A percentile compares a stretch with the other conserved stretches of the same genome.
Evolutionary conservation across 805 yeast species (phyloP).

Genomic region (Yamadazyma philogaea): DNA sequence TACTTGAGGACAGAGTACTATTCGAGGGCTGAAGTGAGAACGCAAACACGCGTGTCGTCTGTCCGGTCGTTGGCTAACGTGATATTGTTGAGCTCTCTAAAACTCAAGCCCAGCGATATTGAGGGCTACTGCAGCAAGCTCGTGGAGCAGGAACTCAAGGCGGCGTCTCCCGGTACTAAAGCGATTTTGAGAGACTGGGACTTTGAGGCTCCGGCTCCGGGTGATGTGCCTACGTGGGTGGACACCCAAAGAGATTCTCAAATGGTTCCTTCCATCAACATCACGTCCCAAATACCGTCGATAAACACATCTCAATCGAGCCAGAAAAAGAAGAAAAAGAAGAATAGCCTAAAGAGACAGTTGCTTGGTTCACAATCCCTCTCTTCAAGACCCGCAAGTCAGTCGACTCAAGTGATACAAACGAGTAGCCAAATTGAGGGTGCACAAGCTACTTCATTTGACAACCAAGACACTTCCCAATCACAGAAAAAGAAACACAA

Average conservation of each 20-base stretch:
- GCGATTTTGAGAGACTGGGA: conserved; percentile 19
- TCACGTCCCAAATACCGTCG: conserved; percentile 19
- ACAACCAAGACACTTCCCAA: background rate
- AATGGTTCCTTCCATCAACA: conserved; percentile 19
- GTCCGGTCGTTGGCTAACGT: background rate
- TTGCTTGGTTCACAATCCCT: background rate
- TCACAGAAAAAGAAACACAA: background rate
- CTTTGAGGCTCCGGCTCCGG: conserved; percentile 2
- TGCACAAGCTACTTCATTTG: background rate
- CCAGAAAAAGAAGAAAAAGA: conserved; percentile 8
- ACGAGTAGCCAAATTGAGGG: background rate
- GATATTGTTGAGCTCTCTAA: conserved; percentile 1
- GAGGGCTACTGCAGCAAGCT: conserved; percentile 1
- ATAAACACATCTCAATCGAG: conserved; percentile 16
- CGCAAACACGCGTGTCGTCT: conserved; percentile 3
- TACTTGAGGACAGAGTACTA: conserved; percentile 4
- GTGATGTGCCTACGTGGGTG: conserved; percentile 3
- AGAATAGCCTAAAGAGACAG: background rate
- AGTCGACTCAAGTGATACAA: background rate
- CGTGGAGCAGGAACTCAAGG: conserved; percentile 5
- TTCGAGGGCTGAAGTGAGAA: background rate
- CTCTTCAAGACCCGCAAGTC: background rate
- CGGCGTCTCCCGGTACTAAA: conserved; percentile 10
- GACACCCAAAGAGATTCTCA: conserved; percentile 8
- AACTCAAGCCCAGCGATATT: conserved; percentile 1